phyloP scores from a whole-genome alignment of 1,139 yeast genomes.

The Citeromyces siamensis region DNA sequence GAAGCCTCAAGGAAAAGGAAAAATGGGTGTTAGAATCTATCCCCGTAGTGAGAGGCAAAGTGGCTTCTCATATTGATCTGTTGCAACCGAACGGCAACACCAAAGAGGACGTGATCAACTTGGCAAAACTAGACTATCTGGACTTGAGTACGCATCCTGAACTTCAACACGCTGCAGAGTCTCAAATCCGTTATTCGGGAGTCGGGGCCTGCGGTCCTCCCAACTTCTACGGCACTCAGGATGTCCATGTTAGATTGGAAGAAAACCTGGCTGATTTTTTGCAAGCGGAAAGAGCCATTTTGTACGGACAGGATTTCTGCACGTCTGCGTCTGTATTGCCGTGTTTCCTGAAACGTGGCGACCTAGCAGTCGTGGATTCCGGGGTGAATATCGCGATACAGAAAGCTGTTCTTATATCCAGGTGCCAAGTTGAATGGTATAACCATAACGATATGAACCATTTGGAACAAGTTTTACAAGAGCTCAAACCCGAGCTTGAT shows the following conservation, averaged over 20 bases:
- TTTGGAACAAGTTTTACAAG: constrained; percentile 54
- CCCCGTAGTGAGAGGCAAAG: constrained; percentile 51
- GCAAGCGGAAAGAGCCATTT: constrained; percentile 65
- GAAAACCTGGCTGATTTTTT: constrained; percentile 63
- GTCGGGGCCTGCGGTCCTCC: constrained; percentile 99
- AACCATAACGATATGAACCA: constrained; percentile 86
- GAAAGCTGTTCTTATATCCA: constrained; percentile 77
- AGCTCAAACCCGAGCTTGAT: constrained; percentile 49
- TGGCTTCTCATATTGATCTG: constrained; percentile 35
- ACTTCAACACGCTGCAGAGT: constrained; percentile 43
- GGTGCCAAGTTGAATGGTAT: constrained; percentile 76
- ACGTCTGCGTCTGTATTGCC: constrained; percentile 96
- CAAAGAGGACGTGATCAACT: constrained; percentile 33
- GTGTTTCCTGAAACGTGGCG: constrained; percentile 92
- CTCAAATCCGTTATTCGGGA: constrained; percentile 59
- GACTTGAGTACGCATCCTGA: constrained; percentile 35
- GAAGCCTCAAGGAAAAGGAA: constrained; percentile 37
- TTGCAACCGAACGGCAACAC: constrained; percentile 11
- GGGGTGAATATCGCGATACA: constrained; percentile 70
- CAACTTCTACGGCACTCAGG: constrained; percentile 94
- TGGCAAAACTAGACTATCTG: constrained; percentile 54
- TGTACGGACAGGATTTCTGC: constrained; percentile 89
- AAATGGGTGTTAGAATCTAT: constrained; percentile 48
- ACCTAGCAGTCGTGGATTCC: constrained; percentile 78
- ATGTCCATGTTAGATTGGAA: constrained; percentile 75